phyloP scores from a whole-genome alignment of 1,284 basidiomycete species.

The Ganoderma resinaceum region DNA sequence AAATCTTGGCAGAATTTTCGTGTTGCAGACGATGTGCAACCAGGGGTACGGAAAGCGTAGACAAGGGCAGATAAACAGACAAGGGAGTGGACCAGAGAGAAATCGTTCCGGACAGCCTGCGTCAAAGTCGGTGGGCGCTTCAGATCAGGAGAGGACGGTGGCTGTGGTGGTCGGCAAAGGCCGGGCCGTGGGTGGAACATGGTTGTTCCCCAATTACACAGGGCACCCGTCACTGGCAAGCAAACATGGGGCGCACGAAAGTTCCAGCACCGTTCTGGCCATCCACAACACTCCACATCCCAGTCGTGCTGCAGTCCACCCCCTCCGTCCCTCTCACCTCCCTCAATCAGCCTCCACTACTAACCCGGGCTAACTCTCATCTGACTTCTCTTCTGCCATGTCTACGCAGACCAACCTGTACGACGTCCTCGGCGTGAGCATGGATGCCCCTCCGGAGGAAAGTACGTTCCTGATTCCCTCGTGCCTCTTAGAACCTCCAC shows the following conservation, averaged over 20 bases:
- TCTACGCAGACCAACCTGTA: slow-evolving; percentile 68
- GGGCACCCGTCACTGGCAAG: not conserved
- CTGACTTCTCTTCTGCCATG: not conserved
- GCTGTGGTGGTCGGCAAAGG: no score
- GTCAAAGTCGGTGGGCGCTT: no score
- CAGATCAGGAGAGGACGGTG: no score
- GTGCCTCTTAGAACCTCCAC: not conserved
- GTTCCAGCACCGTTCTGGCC: slow-evolving; percentile 20
- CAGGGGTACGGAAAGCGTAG: not conserved
- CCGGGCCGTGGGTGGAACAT: no score
- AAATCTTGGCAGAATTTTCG: not conserved
- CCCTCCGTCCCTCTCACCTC: not conserved
- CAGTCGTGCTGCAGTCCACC: no score
- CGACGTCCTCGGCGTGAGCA: slow-evolving; percentile 48
- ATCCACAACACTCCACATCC: not conserved
- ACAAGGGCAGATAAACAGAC: not conserved
- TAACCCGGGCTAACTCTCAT: not conserved
- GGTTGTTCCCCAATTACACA: not conserved
- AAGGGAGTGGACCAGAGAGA: not conserved
- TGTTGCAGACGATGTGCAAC: not conserved
- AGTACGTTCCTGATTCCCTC: slow-evolving; percentile 32
- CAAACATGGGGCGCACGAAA: slow-evolving; percentile 8
- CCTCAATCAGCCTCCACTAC: not conserved
- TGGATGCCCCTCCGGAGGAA: slow-evolving; percentile 51
- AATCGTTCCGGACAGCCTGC: no score